Percentiles rank a stretch among this genome's conserved stretches.
These are phyloP conservation scores for Gautieria morchelliformis DNA, from an alignment of 768 basidiomycete genomes.

Conservation along the genomic window DNA sequence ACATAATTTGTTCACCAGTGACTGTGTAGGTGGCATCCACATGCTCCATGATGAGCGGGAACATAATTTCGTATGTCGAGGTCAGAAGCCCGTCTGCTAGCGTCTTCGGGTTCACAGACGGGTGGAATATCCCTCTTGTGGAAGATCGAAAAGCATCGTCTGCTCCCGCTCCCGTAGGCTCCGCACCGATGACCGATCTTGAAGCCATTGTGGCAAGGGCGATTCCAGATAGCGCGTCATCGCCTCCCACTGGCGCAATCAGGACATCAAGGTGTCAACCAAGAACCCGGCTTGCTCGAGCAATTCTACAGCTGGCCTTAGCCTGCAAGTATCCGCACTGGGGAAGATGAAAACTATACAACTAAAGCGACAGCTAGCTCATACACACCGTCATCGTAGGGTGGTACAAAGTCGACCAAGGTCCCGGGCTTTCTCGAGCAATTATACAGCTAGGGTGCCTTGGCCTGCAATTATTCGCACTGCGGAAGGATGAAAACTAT, in stretches of 20 bases:
- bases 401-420: no score
- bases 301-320: no score
- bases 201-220: slow-evolving; percentile 25
- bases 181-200: slow-evolving; percentile 25
- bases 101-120: slow-evolving; percentile 24
- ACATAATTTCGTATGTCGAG: slow-evolving; percentile 26
- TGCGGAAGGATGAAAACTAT: not conserved
- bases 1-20: slow-evolving; percentile 21
- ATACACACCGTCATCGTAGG: no score
- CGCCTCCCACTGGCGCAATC: slow-evolving; percentile 29
- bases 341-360: no score
- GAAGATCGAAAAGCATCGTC: slow-evolving; percentile 28
- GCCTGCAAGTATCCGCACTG: no score
- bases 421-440: slow-evolving; percentile 24
- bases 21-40: slow-evolving; percentile 27
- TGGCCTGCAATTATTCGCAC: slow-evolving; percentile 26
- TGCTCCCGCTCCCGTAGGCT: slow-evolving; percentile 29
- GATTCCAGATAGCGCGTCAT: slow-evolving; percentile 28
- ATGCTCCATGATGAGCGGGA: slow-evolving; percentile 25
- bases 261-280: slow-evolving; percentile 25
- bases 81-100: slow-evolving; percentile 31
- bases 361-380: no score
- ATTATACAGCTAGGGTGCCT: slow-evolving; percentile 27
- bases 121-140: slow-evolving; percentile 18
- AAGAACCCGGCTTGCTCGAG: no score